These are phyloP conservation scores for Nothopassalora personata DNA, from an alignment of 2,329 filamentous ascomycete genomes.

Conservation along the genomic window DNA sequence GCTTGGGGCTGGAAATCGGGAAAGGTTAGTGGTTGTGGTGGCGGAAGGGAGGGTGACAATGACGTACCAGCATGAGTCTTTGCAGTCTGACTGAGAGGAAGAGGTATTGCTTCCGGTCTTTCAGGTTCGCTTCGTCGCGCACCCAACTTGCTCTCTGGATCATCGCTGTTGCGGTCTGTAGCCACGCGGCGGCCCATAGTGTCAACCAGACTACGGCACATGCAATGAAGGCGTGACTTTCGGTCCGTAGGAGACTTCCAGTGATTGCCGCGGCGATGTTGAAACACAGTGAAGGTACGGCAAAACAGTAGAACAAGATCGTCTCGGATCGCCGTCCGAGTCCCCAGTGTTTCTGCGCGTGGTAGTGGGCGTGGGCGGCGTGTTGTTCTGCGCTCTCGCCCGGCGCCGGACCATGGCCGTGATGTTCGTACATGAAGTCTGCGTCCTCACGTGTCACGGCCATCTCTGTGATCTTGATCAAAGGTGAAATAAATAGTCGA, in stretches of 20 bases:
- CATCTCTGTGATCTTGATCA: too few species aligned
- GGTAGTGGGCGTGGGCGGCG: conserved; percentile 21
- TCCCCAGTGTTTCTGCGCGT: conserved; percentile 28
- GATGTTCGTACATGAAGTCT: conserved; percentile 9
- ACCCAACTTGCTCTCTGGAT: conserved; percentile 32
- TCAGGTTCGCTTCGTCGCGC: conserved; percentile 29
- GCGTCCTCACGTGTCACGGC: conserved; percentile 14
- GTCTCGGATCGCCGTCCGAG: conserved; percentile 23
- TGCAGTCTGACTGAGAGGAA: conserved; percentile 31
- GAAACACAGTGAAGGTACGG: conserved; percentile 25
- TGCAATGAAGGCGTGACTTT: conserved; percentile 23
- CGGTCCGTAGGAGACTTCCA: conserved; percentile 20
- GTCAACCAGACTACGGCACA: conserved; percentile 24
- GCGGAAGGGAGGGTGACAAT: too few species aligned
- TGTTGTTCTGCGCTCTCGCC: conserved; percentile 29
- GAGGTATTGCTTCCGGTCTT: conserved; percentile 29
- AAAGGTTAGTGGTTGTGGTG: conserved; percentile 1
- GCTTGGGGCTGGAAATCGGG: conserved; percentile 26
- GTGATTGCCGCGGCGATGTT: conserved; percentile 27
- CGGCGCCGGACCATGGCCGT: conserved; percentile 17
- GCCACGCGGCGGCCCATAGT: conserved; percentile 30
- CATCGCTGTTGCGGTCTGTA: conserved; percentile 31
- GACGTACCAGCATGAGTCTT: conserved; percentile 27
- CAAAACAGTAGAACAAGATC: conserved; percentile 29
- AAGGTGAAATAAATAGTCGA: neutral